Evolutionary conservation across 1,284 basidiomycete genomes (phyloP).

Genomic region (Sporisorium iseilematis-ciliati): DNA sequence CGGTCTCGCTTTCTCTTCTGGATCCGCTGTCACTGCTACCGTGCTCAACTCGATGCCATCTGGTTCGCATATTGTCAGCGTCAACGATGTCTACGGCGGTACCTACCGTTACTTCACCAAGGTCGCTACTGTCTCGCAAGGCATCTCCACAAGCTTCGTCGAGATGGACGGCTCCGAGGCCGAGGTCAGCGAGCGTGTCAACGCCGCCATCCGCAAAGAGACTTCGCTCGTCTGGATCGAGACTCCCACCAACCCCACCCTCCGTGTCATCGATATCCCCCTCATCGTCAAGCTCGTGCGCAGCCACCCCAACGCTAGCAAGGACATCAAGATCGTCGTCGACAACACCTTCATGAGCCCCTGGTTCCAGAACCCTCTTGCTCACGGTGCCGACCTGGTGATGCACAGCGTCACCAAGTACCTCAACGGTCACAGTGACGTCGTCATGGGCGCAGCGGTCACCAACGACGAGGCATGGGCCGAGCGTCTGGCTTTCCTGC

Average conservation of each 20-base stretch:
- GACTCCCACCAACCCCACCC: conserved; percentile 92
- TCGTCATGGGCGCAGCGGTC: conserved; percentile 64
- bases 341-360: conserved; percentile 78
- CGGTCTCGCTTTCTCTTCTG: conserved; percentile 81
- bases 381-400: conserved; percentile 85
- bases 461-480: conserved; percentile 59
- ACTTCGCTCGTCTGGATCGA: conserved; percentile 99
- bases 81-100: conserved; percentile 79
- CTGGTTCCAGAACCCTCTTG: conserved; percentile 88
- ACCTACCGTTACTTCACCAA: conserved; percentile 81
- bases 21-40: conserved; percentile 87
- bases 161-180: conserved; percentile 74
- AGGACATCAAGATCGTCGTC: conserved; percentile 57
- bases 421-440: conserved; percentile 90
- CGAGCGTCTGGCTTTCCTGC: conserved; percentile 78
- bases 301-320: conserved; percentile 78
- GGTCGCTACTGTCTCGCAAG: conserved; percentile 80
- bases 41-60: conserved; percentile 79
- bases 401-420: conserved; percentile 81
- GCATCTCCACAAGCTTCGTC: conserved; percentile 83
- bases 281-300: conserved; percentile 75
- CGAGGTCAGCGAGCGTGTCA: conserved; percentile 76
- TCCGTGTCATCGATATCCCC: conserved; percentile 84
- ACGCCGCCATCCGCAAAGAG: conserved; percentile 77
- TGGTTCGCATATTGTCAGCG: conserved; percentile 82